These are phyloP conservation scores for Cryphonectria carpinicola DNA, from an alignment of 2,329 filamentous ascomycete genomes.

Conservation along the genomic window DNA sequence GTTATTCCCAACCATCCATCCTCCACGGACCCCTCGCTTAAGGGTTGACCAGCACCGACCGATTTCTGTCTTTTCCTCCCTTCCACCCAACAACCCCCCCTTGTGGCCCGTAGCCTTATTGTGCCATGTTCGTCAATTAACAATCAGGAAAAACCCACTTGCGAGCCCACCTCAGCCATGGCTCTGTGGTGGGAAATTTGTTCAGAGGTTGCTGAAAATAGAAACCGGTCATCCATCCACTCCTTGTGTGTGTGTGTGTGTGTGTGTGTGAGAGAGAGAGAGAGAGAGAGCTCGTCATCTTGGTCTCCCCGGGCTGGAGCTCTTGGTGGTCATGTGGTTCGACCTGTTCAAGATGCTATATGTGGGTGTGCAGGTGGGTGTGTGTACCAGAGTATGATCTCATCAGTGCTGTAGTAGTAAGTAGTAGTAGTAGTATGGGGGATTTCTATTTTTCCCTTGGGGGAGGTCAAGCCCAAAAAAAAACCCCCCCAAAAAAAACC, in stretches of 20 bases:
- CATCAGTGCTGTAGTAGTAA: not conserved
- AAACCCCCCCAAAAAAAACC: too few species aligned
- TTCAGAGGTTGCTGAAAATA: not conserved
- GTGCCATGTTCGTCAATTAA: slow-evolving; percentile 9
- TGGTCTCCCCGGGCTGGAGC: not conserved
- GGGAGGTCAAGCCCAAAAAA: too few species aligned
- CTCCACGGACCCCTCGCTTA: not conserved
- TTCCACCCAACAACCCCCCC: too few species aligned
- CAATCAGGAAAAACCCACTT: not conserved
- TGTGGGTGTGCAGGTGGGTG: not conserved
- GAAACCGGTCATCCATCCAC: not conserved
- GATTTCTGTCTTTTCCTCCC: not conserved
- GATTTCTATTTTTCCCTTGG: too few species aligned
- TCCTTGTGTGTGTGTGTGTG: too few species aligned
- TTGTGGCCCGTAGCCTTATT: slow-evolving; percentile 8
- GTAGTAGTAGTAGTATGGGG: not conserved
- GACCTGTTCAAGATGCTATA: not conserved
- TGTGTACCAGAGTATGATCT: not conserved
- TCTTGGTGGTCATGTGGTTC: not conserved
- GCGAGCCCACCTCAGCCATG: slow-evolving; percentile 2
- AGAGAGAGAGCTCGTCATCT: not conserved
- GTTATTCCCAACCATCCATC: not conserved
- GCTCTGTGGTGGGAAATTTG: not conserved
- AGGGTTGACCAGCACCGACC: not conserved
- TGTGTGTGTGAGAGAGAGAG: too few species aligned